Evolutionary conservation across 306 rosid genomes (phyloP).

Genomic region (Acacia acuminata): DNA sequence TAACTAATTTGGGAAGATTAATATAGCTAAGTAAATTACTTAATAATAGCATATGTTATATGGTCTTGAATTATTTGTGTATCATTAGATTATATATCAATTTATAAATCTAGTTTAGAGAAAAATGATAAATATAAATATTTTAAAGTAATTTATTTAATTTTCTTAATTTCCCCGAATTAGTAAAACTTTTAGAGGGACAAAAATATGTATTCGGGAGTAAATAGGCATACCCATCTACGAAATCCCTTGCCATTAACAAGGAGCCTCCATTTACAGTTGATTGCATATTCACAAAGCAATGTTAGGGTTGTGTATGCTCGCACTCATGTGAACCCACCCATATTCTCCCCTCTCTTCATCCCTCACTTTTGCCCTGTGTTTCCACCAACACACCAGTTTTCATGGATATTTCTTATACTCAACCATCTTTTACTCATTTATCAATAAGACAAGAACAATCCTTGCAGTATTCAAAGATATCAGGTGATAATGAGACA

Average conservation of each 20-base stretch:
- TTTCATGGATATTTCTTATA: not conserved
- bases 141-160: no score
- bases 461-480: not conserved
- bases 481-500: not conserved
- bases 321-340: slow-evolving; percentile 81
- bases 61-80: no score
- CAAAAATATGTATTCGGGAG: not conserved
- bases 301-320: slow-evolving; percentile 90
- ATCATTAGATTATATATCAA: no score
- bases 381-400: slow-evolving; percentile 15
- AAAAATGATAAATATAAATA: no score
- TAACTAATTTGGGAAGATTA: no score
- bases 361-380: slow-evolving; percentile 72
- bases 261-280: slow-evolving; percentile 64
- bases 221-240: slow-evolving; percentile 52
- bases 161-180: no score
- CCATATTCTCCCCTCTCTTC: slow-evolving; percentile 65
- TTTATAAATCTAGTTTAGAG: no score
- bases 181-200: not conserved
- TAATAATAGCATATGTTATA: no score
- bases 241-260: slow-evolving; percentile 61
- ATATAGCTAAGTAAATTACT: no score
- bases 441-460: not conserved
- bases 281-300: slow-evolving; percentile 86
- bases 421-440: not conserved